phyloP scores from a whole-genome alignment of 1,284 basidiomycete species.

The Violaceomyces palustris region DNA sequence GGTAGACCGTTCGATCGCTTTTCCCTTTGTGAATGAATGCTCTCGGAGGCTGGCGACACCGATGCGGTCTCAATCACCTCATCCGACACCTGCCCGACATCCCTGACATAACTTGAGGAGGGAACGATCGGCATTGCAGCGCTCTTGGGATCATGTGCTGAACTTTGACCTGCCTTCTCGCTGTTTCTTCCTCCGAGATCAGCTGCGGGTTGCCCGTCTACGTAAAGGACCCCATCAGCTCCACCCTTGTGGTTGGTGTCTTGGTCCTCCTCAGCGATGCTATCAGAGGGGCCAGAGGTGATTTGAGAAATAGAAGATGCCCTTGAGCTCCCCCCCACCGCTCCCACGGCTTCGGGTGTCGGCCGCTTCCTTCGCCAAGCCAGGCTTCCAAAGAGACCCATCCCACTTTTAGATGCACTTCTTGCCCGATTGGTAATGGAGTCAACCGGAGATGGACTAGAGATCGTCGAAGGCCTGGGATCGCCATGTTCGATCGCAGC shows the following conservation, averaged over 20 bases:
- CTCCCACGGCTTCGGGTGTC: neutral
- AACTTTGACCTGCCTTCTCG: neutral
- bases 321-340: neutral
- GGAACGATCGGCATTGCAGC: neutral
- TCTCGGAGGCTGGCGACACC: slow-evolving; percentile 1
- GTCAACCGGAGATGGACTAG: neutral
- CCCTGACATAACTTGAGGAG: slow-evolving; percentile 3
- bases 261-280: neutral
- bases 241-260: neutral
- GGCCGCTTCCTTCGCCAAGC: slow-evolving; percentile 12
- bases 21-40: neutral
- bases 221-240: neutral
- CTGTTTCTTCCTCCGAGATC: slow-evolving; percentile 1
- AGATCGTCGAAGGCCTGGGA: neutral
- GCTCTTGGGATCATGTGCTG: neutral
- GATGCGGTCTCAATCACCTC: slow-evolving; percentile 10
- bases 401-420: neutral
- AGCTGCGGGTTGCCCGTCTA: neutral
- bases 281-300: too few species aligned
- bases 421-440: neutral
- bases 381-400: slow-evolving; percentile 9
- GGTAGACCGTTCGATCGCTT: neutral
- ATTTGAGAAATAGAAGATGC: neutral
- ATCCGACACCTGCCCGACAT: slow-evolving; percentile 4
- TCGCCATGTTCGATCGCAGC: slow-evolving; percentile 1